Percentiles rank a stretch among this genome's conserved stretches.
These are phyloP conservation scores for Eutypella sp. DNA, from an alignment of 2,329 filamentous ascomycete genomes.

Conservation along the genomic window DNA sequence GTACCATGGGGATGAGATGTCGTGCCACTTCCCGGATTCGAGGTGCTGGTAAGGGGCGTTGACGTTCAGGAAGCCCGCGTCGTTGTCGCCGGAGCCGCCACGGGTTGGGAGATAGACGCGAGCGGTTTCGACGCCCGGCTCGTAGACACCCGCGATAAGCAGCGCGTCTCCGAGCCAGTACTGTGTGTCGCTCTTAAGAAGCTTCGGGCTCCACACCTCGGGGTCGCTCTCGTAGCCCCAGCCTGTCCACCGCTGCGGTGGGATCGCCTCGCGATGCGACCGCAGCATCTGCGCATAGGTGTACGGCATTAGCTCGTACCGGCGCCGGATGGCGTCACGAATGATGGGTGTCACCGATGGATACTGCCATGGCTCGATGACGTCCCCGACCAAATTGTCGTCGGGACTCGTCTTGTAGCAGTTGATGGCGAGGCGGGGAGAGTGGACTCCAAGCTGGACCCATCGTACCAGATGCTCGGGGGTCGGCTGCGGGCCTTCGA, in stretches of 20 bases:
- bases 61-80: slow-evolving; percentile 58
- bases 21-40: slow-evolving; percentile 35
- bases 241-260: slow-evolving; percentile 67
- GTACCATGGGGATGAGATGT: slow-evolving; percentile 37
- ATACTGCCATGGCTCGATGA: slow-evolving; percentile 78
- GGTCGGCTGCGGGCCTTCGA: slow-evolving; percentile 67
- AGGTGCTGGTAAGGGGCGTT: slow-evolving; percentile 57
- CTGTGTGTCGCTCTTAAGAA: slow-evolving; percentile 63
- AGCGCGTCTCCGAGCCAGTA: slow-evolving; percentile 68
- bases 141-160: slow-evolving; percentile 63
- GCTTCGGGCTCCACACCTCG: slow-evolving; percentile 56
- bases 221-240: slow-evolving; percentile 67
- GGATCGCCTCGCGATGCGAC: slow-evolving; percentile 55
- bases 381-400: slow-evolving; percentile 63
- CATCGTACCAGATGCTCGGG: slow-evolving; percentile 68
- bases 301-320: slow-evolving; percentile 69
- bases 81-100: slow-evolving; percentile 49
- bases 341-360: slow-evolving; percentile 59
- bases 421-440: slow-evolving; percentile 69
- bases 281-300: slow-evolving; percentile 61
- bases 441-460: slow-evolving; percentile 67
- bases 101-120: slow-evolving; percentile 57
- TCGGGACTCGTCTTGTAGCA: slow-evolving; percentile 68
- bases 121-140: slow-evolving; percentile 48
- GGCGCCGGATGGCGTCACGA: slow-evolving; percentile 60